A percentile compares a stretch with the other conserved stretches of the same genome.
phyloP scores from a whole-genome alignment of 306 rosid genomes.

The Macrotyloma uniflorum region DNA sequence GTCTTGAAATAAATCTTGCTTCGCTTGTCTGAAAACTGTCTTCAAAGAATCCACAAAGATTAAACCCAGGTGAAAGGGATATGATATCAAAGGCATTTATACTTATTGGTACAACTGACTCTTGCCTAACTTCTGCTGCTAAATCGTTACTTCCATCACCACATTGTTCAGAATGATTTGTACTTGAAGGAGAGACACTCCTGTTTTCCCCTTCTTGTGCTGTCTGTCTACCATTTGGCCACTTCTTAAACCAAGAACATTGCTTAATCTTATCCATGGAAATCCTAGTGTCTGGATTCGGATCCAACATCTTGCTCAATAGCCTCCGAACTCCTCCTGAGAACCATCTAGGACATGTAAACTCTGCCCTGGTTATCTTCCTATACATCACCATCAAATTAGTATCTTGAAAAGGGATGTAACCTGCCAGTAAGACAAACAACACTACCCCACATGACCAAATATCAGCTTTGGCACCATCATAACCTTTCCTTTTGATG shows the following conservation, averaged over 20 bases:
- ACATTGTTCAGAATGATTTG: slow-evolving; percentile 31
- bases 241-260: slow-evolving; percentile 55
- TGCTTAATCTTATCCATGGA: slow-evolving; percentile 41
- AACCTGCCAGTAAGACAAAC: slow-evolving; percentile 58
- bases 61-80: slow-evolving; percentile 48
- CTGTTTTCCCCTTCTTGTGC: slow-evolving; percentile 34
- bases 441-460: slow-evolving; percentile 72
- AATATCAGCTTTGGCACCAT: slow-evolving; percentile 64
- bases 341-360: slow-evolving; percentile 57
- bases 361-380: slow-evolving; percentile 52
- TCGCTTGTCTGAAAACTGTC: slow-evolving; percentile 44
- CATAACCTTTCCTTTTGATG: slow-evolving; percentile 53
- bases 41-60: slow-evolving; percentile 52
- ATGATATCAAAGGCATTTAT: slow-evolving; percentile 69
- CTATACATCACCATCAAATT: slow-evolving; percentile 53
- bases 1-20: slow-evolving; percentile 52
- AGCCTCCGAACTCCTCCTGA: slow-evolving; percentile 37
- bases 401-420: slow-evolving; percentile 46
- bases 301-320: slow-evolving; percentile 54
- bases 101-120: slow-evolving; percentile 31
- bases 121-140: slow-evolving; percentile 40
- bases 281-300: slow-evolving; percentile 53
- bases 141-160: slow-evolving; percentile 17
- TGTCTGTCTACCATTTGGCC: slow-evolving; percentile 32
- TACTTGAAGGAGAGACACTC: slow-evolving; percentile 8